Conservation (phyloP, 495 filamentous ascomycete genomes). For the Penicillium canariense region DNA sequence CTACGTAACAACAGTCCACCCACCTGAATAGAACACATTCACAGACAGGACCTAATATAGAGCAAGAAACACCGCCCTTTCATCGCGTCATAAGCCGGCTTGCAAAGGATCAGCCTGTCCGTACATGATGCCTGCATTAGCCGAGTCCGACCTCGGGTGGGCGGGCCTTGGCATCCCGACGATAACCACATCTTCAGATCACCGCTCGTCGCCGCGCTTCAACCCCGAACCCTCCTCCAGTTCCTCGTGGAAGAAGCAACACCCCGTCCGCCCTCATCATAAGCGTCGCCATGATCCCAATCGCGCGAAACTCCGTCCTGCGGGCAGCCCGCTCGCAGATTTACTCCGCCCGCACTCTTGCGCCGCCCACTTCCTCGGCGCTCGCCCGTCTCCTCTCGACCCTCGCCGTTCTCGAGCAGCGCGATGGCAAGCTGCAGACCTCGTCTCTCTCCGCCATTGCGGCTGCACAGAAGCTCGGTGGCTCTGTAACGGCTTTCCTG, state of each 20-base stretch:
- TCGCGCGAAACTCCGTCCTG: constrained; percentile 44
- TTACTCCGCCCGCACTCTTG: constrained; percentile 28
- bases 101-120: constrained; percentile 14
- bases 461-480: constrained; percentile 83
- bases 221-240: constrained; percentile 15
- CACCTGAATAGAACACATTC: too few relatives aligned
- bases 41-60: too few relatives aligned
- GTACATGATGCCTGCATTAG: constrained; percentile 34
- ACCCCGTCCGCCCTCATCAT: neutral
- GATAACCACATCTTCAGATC: constrained; percentile 33
- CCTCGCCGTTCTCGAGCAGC: constrained; percentile 89
- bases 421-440: constrained; percentile 78
- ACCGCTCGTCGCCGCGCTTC: constrained; percentile 30
- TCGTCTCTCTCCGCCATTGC: constrained; percentile 84
- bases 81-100: constrained; percentile 10
- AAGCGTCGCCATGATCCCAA: constrained; percentile 38
- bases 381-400: constrained; percentile 77
- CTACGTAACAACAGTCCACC: neutral
- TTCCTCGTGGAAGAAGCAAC: constrained; percentile 9
- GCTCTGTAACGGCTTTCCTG: constrained; percentile 79
- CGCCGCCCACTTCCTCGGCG: constrained; percentile 40
- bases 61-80: neutral
- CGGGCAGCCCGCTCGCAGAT: constrained; percentile 50
- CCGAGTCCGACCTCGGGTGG: constrained; percentile 46
- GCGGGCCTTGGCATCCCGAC: constrained; percentile 29